Base-by-base conservation (phyloP, 2,329 filamentous ascomycete genomes). In the Colletotrichum acutatum region DNA sequence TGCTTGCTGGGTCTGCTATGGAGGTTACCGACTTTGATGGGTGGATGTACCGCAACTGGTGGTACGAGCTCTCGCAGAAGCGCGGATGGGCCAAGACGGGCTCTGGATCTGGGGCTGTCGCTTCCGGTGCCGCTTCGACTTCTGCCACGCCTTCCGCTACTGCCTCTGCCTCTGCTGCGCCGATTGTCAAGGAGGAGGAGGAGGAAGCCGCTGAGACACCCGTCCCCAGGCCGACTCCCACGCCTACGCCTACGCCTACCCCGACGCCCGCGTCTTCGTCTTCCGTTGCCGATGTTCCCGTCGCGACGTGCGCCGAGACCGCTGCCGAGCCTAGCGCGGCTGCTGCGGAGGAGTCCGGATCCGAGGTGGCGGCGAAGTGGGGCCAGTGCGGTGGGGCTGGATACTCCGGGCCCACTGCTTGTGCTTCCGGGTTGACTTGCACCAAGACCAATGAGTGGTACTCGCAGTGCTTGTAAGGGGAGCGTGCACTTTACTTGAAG, bases 41-140 rank as follows among this genome's bases (percentile, higher is more conserved):
- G 26, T 86, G 85, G 85, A 86, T 86, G 84, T 76, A 83, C 56
- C 77, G 84, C 0, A 84, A 86, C 76, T 86, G 84, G 84, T 86
- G 84, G 84, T 78, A 81, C 34, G 76, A 81, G 72, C 75, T 81
- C 42, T 79, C 79, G 26, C 76, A 77, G 1, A 52, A 76, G 42
- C 78, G 79, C 4, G 75, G 75, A 65, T 81, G 79, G 79, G 28
- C 66, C 24, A 68, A 63, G 49, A 42, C 34, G 32, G 32, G 11
- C 32, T 34, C 32, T 7, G 34, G 34, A 42, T 37, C 34, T 4
- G 34, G 34, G 4, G 34, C 34, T 42, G 34, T 42, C 5, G 34
- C 34, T 42, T 42, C 34, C 5, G 34, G 34, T 16, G 34, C 34
- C 16, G 34, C 34, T 42, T 37, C 66, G 2, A 2, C 37, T 3